Evolutionary conservation across 169 alveolate species (phyloP).

Genomic region (Condylostoma magnum): DNA sequence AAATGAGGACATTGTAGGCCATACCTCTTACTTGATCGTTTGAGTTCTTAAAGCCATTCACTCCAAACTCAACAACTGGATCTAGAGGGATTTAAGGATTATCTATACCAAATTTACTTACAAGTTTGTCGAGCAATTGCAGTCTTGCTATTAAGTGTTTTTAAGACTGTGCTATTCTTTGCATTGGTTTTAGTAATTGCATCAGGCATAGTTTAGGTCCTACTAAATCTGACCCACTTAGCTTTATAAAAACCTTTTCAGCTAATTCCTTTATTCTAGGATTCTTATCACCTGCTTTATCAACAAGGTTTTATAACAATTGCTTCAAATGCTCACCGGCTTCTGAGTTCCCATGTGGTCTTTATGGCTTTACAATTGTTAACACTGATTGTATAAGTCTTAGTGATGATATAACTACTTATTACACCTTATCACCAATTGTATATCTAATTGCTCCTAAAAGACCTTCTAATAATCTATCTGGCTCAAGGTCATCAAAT

Average conservation of each 20-base stretch:
- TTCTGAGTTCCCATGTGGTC: slow-evolving; percentile 35
- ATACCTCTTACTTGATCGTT: slow-evolving; percentile 72
- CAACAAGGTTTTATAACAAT: slow-evolving; percentile 28
- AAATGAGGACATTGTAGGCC: slow-evolving; percentile 59
- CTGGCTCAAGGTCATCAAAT: slow-evolving; percentile 35
- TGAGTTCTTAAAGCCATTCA: slow-evolving; percentile 60
- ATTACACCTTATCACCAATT: slow-evolving; percentile 68
- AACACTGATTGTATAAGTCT: slow-evolving; percentile 36
- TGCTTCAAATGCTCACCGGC: neutral
- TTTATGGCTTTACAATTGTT: slow-evolving; percentile 35
- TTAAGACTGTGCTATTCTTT: slow-evolving; percentile 50
- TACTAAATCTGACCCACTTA: slow-evolving; percentile 63
- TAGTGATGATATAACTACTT: slow-evolving; percentile 63
- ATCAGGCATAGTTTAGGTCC: slow-evolving; percentile 53
- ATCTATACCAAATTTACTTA: slow-evolving; percentile 57
- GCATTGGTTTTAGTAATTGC: slow-evolving; percentile 50
- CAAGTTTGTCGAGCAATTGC: slow-evolving; percentile 52
- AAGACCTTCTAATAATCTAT: slow-evolving; percentile 56
- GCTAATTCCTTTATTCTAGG: slow-evolving; percentile 62
- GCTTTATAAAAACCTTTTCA: slow-evolving; percentile 60
- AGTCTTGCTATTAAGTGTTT: slow-evolving; percentile 76
- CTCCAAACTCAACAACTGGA: slow-evolving; percentile 65
- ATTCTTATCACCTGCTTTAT: slow-evolving; percentile 78
- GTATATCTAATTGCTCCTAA: slow-evolving; percentile 71
- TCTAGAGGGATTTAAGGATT: slow-evolving; percentile 66